Percentiles rank a stretch among this genome's conserved stretches.
phyloP scores from a whole-genome alignment of 2,329 filamentous ascomycete genomes.

The Didymella arachidicola region DNA sequence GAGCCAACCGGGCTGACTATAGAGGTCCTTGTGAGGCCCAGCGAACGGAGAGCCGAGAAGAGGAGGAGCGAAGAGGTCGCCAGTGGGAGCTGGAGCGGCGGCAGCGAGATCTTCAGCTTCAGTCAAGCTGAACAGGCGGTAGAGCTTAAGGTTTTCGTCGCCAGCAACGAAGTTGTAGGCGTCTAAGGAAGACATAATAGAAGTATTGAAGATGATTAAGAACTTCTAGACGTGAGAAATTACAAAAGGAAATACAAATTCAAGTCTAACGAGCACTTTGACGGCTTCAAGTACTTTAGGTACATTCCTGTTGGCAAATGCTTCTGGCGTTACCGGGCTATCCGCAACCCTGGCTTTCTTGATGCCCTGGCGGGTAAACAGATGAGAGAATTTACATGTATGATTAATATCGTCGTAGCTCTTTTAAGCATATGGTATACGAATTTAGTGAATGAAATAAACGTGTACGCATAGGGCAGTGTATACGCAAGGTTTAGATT shows the following conservation, averaged over 20 bases:
- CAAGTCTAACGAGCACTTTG: neutral
- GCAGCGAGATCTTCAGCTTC: neutral
- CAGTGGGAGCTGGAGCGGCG: neutral
- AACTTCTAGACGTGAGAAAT: neutral
- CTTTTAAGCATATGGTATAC: too few relatives aligned
- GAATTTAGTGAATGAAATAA: too few relatives aligned
- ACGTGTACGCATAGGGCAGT: too few relatives aligned
- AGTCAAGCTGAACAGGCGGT: neutral
- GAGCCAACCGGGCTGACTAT: constrained; percentile 1
- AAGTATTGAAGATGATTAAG: neutral
- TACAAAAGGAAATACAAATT: neutral
- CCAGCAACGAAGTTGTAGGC: neutral
- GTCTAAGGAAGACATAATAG: neutral
- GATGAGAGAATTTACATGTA: too few relatives aligned
- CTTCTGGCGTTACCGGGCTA: too few relatives aligned
- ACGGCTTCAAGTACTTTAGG: neutral
- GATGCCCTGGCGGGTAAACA: too few relatives aligned
- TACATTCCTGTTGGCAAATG: too few relatives aligned
- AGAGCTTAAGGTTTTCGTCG: neutral
- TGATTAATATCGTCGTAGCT: too few relatives aligned
- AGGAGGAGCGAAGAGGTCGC: neutral
- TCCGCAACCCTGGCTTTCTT: too few relatives aligned
- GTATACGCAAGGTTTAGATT: too few relatives aligned
- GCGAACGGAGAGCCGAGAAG: constrained; percentile 1
- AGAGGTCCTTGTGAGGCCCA: neutral